These are phyloP conservation scores for Myxozyma neotropica DNA, from an alignment of 805 yeast species.

Conservation along the genomic window DNA sequence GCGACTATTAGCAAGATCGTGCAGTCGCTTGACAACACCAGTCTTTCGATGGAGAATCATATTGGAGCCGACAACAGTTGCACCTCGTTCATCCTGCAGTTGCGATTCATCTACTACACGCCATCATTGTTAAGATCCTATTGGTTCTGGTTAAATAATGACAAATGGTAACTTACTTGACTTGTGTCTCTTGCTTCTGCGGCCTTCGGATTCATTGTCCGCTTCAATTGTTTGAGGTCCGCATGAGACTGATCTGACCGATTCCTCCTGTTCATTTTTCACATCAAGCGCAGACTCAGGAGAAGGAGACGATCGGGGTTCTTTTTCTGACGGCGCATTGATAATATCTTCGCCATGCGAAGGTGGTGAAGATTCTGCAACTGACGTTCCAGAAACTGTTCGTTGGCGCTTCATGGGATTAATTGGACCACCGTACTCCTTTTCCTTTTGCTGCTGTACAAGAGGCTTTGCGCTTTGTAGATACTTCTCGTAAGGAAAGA, in stretches of 20 bases:
- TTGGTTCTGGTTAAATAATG: background rate
- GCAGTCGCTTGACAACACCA: constrained; percentile 24
- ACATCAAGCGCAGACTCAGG: background rate
- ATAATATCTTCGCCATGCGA: background rate
- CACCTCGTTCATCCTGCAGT: background rate
- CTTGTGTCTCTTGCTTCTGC: constrained; percentile 22
- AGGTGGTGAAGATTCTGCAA: background rate
- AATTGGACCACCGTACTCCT: constrained; percentile 30
- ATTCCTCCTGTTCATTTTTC: constrained; percentile 1
- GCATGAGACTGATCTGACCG: background rate
- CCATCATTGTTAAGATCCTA: background rate
- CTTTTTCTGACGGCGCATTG: background rate
- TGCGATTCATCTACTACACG: background rate
- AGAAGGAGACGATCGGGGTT: background rate
- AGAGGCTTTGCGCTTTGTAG: constrained; percentile 32
- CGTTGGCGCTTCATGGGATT: constrained; percentile 26
- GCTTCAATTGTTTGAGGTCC: background rate
- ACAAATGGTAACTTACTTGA: background rate
- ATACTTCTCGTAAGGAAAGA: constrained; percentile 40
- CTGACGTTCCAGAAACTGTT: constrained; percentile 21
- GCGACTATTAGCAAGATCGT: background rate
- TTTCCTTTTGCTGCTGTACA: constrained; percentile 30
- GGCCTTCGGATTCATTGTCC: background rate
- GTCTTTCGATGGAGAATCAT: constrained; percentile 22
- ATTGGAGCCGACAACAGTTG: constrained; percentile 25